Base-by-base conservation (phyloP, 768 basidiomycete species). In the Trametopsis cervina region DNA sequence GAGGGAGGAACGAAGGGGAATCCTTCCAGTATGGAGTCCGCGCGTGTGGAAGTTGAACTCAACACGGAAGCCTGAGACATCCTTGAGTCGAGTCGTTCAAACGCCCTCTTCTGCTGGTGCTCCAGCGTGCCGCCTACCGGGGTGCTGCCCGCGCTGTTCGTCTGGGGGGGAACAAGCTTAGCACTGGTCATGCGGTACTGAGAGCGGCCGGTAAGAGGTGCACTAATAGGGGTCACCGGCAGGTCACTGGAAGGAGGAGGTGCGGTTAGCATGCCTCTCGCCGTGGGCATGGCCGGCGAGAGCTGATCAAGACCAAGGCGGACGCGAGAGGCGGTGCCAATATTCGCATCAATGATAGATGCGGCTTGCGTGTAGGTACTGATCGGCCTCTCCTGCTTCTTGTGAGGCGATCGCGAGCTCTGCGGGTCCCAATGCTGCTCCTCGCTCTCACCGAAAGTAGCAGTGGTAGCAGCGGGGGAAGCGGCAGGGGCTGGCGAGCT, bases 1-100 rank as follows among this genome's bases (percentile, higher is more conserved):
- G 88, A 89, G 1, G 89, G 89, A 20, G 89, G 89, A 7, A 92
- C 88, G 61, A 92, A 90, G 27, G 86, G 87, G 73, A 92, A 92
- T 12, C 80, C 83, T 64, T 89, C 89, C 22, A 91, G 73, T 55
- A 91, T 88, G 2, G 88, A 90, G 60, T 91, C 88, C 22, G 87
- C 85, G 42, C 77, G 76, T 2, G 83, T 83, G 9, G 85, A 85
- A 12, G 83, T 69, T 11, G 78, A 78, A 25, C 82, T 84, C 48
- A 82, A 64, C 41, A 79, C 76, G 24, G 85, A 89, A 4, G 80
- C 78, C 48, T 75, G 77, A 4, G 87, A 83, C 52, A 78, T 72
- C 46, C 80, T 70, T 35, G 55, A 53, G 62, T 67, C 74, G 41
- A 78, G 73, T 13, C 78, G 78, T 58, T 85, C 80, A 42, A 80